These are phyloP conservation scores for Nannochloris sp. DNA, from an alignment of 139 green algal genomes.

Conservation along the genomic window DNA sequence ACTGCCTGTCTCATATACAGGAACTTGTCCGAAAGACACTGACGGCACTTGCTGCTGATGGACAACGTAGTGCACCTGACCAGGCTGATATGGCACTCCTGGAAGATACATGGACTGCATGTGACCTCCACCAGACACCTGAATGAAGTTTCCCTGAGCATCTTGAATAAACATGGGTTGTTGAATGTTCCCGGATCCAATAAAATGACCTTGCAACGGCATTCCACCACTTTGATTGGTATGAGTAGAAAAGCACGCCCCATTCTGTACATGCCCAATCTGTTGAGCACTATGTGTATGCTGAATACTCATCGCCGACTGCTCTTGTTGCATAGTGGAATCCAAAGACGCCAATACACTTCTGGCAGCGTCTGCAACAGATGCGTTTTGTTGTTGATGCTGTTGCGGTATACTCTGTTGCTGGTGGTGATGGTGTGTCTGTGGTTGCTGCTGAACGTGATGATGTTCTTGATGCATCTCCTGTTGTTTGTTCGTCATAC, in stretches of 20 bases:
- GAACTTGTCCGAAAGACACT: background rate
- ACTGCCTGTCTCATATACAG: background rate
- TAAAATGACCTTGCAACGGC: too few species aligned
- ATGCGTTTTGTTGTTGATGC: background rate
- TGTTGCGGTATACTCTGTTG: background rate
- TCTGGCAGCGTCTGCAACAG: slow-evolving; percentile 4
- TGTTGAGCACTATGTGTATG: too few species aligned
- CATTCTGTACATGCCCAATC: too few species aligned
- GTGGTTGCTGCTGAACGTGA: background rate
- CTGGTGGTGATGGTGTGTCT: background rate
- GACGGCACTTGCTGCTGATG: background rate
- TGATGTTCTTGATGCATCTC: background rate
- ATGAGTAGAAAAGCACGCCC: too few species aligned
- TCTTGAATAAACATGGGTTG: too few species aligned
- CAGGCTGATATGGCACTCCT: background rate
- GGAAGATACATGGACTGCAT: too few species aligned
- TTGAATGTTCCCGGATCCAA: too few species aligned
- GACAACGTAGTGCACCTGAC: background rate
- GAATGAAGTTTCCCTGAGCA: too few species aligned
- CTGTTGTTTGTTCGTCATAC: background rate
- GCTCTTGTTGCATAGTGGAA: background rate
- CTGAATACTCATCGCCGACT: background rate
- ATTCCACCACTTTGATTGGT: too few species aligned
- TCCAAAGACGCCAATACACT: slow-evolving; percentile 4
- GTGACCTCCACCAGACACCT: too few species aligned